Base-by-base conservation (phyloP, 208 protist genomes). In the Trypanosoma brucei region DNA sequence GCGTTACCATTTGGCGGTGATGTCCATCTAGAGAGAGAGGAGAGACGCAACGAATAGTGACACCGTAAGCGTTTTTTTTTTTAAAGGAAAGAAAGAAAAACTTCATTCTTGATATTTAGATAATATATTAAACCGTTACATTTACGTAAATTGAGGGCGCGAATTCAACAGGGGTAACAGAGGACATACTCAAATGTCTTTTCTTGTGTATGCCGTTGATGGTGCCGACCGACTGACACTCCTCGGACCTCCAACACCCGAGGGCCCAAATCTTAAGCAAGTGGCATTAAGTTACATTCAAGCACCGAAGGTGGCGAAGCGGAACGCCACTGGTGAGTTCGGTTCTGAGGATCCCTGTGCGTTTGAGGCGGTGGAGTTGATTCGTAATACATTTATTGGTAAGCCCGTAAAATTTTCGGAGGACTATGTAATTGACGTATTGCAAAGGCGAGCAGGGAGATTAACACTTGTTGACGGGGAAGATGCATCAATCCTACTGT, bases 271-370 rank as follows among this genome's bases (percentile, higher is more conserved):
- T 14, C 66, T 91, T 37, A 92, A 91, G 57, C 67, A 74, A 30
- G 82, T 96, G 35, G 85, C 82, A 33, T 70, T 96, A 54, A 94
- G 87, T 70, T 94, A 79, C 68, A 92, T 96, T 40, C 76, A 94
- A 42, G 83, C 86, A 0, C 88, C 88, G 3, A 84, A 89, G 63
- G 67, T 88, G 38, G 83, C 82, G 0, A 71, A 75, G 11, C 79
- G 86, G 34, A 78, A 61, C 22, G 53, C 72, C 13, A 75, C 54
- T 39, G 85, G 84, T 7, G 86, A 80, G n/a, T 91, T 91, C 59
- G 75, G 73, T 11, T 59, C 67, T 1, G 91, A 96, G 55, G 91
- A 96, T 8, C 88, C 88, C 33, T 96, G 78, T 70, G 87, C 88
- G 9, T 86, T 80, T 80, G 86, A 93, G 61, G 91, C 91, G 7